These are phyloP conservation scores for Porpolomopsis calyptriformis DNA, from an alignment of 768 basidiomycete genomes.

Conservation along the genomic window DNA sequence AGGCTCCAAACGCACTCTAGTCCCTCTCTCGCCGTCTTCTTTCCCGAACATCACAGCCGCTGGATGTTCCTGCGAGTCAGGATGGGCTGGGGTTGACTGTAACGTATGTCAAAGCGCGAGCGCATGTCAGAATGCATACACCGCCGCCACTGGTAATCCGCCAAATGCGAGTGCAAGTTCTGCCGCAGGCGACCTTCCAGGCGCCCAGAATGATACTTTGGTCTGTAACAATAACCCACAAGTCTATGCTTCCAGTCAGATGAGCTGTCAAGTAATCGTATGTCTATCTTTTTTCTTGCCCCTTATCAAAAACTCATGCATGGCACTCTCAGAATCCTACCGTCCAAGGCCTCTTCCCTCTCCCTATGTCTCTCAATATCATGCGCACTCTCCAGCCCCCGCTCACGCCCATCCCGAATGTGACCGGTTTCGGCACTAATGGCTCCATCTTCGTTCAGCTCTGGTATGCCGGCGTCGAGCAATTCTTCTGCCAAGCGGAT, in stretches of 20 bases:
- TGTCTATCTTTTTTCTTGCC: constrained; percentile 19
- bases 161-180: constrained; percentile 20
- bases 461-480: constrained; percentile 73
- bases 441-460: constrained; percentile 57
- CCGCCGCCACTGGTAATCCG: constrained; percentile 28
- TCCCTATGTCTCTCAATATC: constrained; percentile 64
- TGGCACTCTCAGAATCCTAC: constrained; percentile 60
- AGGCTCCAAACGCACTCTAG: constrained; percentile 42
- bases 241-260: constrained; percentile 71
- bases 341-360: constrained; percentile 63
- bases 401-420: constrained; percentile 57
- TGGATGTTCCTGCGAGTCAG: constrained; percentile 57
- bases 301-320: constrained; percentile 1
- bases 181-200: constrained; percentile 16
- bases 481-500: constrained; percentile 75
- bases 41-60: constrained; percentile 59
- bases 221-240: constrained; percentile 59
- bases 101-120: constrained; percentile 63
- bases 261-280: constrained; percentile 79
- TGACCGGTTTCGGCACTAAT: constrained; percentile 44
- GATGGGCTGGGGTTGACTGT: constrained; percentile 72
- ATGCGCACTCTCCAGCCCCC: constrained; percentile 62
- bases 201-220: constrained; percentile 50
- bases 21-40: constrained; percentile 31
- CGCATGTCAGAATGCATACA: constrained; percentile 60